phyloP scores from a whole-genome alignment of 176 grass and related monocot species.

The Aechmea fasciata region DNA sequence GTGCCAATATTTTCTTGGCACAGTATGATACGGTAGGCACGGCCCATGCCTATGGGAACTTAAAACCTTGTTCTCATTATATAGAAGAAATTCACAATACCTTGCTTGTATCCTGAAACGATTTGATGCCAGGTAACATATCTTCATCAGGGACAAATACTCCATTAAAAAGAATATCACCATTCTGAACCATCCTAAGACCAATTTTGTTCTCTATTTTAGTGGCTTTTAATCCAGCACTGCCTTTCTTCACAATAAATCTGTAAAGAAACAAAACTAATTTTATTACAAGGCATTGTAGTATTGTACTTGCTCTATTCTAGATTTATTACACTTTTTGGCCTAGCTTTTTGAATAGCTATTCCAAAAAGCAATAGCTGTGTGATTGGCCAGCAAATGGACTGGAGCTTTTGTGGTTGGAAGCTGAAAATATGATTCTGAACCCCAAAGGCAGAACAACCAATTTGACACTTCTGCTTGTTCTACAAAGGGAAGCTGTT shows the following conservation, averaged over 20 bases:
- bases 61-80: no score
- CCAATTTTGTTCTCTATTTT: conserved; percentile 85
- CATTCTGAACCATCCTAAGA: conserved; percentile 72
- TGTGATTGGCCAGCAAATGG: no score
- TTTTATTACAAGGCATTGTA: neutral
- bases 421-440: no score
- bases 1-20: no score
- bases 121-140: conserved; percentile 41
- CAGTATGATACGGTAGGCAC: no score
- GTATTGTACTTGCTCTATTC: neutral
- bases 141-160: conserved; percentile 79
- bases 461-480: neutral
- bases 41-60: no score
- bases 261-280: conserved; percentile 15
- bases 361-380: no score
- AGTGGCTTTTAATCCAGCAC: conserved; percentile 45
- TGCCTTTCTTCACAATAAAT: conserved; percentile 68
- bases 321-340: no score
- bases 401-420: no score
- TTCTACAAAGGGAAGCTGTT: conserved; percentile 10
- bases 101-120: conserved; percentile 71
- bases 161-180: conserved; percentile 56
- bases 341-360: no score
- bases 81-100: conserved; percentile 10
- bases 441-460: no score